Evolutionary conservation across 768 basidiomycete genomes (phyloP), one percentile per base, ranked within the genome.

Genomic region (Leccinum incarnatum): DNA sequence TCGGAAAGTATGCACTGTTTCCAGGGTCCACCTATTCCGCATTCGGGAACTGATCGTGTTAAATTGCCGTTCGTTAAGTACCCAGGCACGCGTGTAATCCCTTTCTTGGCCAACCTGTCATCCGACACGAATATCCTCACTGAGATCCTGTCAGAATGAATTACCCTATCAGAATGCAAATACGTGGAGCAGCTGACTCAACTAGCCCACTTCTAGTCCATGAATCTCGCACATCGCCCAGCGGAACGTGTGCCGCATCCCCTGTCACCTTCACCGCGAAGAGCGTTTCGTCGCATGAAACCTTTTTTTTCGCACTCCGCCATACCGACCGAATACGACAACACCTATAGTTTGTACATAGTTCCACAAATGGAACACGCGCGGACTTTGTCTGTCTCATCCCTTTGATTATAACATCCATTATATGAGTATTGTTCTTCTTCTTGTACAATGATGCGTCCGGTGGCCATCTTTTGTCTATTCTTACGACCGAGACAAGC

Each of bases 1-100:
- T 59, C 42, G 58, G 60, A 64, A 58, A 69, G 36, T 52, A 57
- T 58, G 54, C 46, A 56, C 58, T 68, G 71, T 70, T 54, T 72
- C 71, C 63, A 74, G 71, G 72, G 71, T 72, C 69, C 70, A 61
- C 62, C 63, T 62, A 62, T 69, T 56, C 68, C 48, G 48, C 47
- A 67, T 74, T 59, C 12, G 56, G 72, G 42, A 36, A 50, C 14
- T n/a, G 62, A 65, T 69, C 67, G 47, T 53, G 55, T 62, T 62
- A 65, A 69, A 68, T 68, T 65, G 58, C 66, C 67, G 68, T 69
- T 32, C 32, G 50, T 27, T 42, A 45, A 60, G 62, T 54, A 46
- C 56, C 21, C 54, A 70, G 68, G 66, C 56, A 70, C 69, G 46
- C 49, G 50, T 54, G 57, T 62, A 61, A 55, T 65, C 50, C 68